A percentile compares a stretch with the other conserved stretches of the same genome.
These are phyloP conservation scores for Cyberlindnera bimundalis DNA, from an alignment of 805 yeast genomes.

Conservation along the genomic window DNA sequence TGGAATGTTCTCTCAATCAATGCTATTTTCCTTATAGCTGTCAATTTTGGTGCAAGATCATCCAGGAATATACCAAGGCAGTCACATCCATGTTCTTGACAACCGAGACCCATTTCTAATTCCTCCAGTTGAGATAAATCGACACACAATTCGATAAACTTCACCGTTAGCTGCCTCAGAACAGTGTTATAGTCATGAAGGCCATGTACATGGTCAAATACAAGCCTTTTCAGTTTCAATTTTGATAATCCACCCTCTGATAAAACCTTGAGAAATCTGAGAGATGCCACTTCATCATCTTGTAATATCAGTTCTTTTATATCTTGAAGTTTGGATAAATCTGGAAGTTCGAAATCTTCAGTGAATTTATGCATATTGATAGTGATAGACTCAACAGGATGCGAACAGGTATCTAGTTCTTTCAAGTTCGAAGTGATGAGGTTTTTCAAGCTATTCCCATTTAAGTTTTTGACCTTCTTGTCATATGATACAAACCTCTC, in stretches of 20 bases:
- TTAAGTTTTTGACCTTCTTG: conserved; percentile 12
- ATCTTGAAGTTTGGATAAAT: not conserved
- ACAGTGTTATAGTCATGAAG: conserved; percentile 37
- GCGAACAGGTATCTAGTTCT: conserved; percentile 11
- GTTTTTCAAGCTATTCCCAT: conserved; percentile 13
- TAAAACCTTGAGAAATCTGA: conserved; percentile 33
- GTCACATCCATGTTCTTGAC: conserved; percentile 43
- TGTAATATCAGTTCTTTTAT: conserved; percentile 30
- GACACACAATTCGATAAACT: conserved; percentile 31
- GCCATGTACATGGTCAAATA: conserved; percentile 45
- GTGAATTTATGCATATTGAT: conserved; percentile 15
- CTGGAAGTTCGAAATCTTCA: conserved; percentile 8
- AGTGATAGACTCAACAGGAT: conserved; percentile 3
- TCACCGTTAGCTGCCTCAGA: conserved; percentile 30
- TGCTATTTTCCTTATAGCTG: conserved; percentile 24
- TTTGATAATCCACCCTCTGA: conserved; percentile 20
- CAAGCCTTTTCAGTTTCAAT: conserved; percentile 34
- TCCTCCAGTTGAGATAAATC: conserved; percentile 32
- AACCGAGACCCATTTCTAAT: conserved; percentile 52
- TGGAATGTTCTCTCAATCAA: conserved; percentile 35
- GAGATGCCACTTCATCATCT: conserved; percentile 36
- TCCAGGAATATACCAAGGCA: conserved; percentile 44
- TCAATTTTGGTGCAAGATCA: conserved; percentile 33
- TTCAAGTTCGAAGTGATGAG: conserved; percentile 8
- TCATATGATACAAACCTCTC: conserved; percentile 12